A percentile compares a stretch with the other conserved stretches of the same genome.
phyloP scores from a whole-genome alignment of 129 eudicot genomes.

The Heracleum sosnowskyi region DNA sequence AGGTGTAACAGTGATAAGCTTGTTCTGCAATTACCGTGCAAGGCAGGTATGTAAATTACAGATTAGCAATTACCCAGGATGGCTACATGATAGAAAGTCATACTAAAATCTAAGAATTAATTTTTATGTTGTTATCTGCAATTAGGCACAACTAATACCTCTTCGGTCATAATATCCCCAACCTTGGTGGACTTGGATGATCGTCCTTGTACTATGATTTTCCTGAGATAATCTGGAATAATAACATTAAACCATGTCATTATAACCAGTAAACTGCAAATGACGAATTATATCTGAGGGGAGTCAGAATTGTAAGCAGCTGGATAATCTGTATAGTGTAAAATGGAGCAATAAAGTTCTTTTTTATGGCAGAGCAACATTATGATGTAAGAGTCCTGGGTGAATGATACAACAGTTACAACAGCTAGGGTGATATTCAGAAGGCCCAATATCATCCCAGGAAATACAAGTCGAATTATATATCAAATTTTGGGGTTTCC shows the following conservation, averaged over 20 bases:
- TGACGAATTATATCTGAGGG: neutral
- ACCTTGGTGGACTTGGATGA: conserved; percentile 99
- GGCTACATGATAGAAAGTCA: neutral
- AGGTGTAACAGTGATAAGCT: conserved; percentile 98
- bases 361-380: neutral
- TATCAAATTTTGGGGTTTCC: neutral
- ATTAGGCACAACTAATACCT: conserved; percentile 41
- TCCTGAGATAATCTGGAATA: conserved; percentile 90
- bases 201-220: conserved; percentile 96
- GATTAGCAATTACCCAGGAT: neutral
- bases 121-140: neutral
- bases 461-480: neutral
- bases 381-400: neutral
- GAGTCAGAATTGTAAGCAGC: neutral
- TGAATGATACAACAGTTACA: neutral
- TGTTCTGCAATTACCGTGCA: conserved; percentile 58
- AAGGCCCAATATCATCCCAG: neutral
- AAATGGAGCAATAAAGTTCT: neutral
- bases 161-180: conserved; percentile 99
- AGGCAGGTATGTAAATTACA: neutral
- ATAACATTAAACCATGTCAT: conserved; percentile 4
- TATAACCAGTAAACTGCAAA: neutral
- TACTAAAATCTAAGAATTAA: neutral
- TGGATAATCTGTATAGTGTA: neutral
- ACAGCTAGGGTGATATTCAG: neutral